A percentile compares a stretch with the other conserved stretches of the same genome.
Conservation (phyloP, 2,329 filamentous ascomycete genomes). For the Fusarium stilboides region DNA sequence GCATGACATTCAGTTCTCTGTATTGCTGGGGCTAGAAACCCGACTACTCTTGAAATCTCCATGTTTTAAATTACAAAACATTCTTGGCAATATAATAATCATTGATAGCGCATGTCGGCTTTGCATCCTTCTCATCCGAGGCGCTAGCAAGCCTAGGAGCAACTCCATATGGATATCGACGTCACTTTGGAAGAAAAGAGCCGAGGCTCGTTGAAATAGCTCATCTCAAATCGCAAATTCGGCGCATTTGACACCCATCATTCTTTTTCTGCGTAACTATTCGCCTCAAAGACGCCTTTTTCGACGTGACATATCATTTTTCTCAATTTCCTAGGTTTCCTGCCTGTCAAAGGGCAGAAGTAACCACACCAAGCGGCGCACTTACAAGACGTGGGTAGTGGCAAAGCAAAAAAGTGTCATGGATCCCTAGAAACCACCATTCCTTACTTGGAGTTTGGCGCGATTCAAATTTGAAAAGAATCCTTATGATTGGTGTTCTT, state of each 20-base stretch:
- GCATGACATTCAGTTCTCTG: constrained; percentile 3
- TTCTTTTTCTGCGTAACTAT: not conserved
- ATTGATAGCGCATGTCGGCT: not conserved
- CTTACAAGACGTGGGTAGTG: constrained; percentile 24
- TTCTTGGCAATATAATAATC: not conserved
- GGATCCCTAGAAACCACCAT: constrained; percentile 25
- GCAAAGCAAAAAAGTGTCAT: constrained; percentile 40
- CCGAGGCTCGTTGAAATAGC: constrained; percentile 30
- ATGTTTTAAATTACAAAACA: not conserved
- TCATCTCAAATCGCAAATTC: constrained; percentile 2
- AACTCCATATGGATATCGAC: constrained; percentile 16
- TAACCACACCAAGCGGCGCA: constrained; percentile 23
- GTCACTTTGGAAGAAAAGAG: constrained; percentile 16
- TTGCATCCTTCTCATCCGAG: constrained; percentile 1
- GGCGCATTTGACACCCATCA: not conserved
- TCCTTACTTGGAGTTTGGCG: constrained; percentile 16
- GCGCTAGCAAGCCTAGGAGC: constrained; percentile 12
- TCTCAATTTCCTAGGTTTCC: not conserved
- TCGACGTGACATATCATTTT: not conserved
- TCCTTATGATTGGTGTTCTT: constrained; percentile 20
- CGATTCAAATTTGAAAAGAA: constrained; percentile 11
- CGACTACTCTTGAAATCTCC: not conserved
- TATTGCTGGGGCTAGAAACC: not conserved
- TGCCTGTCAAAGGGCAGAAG: not conserved
- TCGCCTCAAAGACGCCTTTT: not conserved